phyloP scores from a whole-genome alignment of 2,329 filamentous ascomycete genomes.

The Fusarium mundagurra region DNA sequence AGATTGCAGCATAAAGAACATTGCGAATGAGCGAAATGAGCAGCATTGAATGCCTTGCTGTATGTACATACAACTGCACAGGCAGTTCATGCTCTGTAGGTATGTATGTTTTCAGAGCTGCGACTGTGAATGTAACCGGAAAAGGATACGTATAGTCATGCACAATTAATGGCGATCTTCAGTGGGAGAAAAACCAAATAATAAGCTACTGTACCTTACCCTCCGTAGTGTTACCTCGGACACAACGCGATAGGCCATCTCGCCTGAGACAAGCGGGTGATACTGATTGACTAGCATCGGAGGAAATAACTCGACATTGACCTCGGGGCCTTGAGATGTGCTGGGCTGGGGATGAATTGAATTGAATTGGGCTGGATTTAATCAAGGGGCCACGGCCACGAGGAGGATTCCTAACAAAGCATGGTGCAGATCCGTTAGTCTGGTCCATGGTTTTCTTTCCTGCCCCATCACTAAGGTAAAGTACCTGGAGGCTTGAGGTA shows the following conservation, averaged over 20 bases:
- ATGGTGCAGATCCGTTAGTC: slow-evolving; percentile 30
- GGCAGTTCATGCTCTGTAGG: not conserved
- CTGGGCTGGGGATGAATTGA: not conserved
- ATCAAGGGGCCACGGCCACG: slow-evolving; percentile 8
- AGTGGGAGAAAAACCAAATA: not conserved
- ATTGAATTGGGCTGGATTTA: not conserved
- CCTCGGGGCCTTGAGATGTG: not conserved
- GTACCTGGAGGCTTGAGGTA: not conserved
- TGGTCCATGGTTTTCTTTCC: slow-evolving; percentile 10
- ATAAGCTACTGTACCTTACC: not conserved
- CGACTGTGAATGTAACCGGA: not conserved
- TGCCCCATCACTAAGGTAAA: not conserved
- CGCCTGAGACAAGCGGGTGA: slow-evolving; percentile 23
- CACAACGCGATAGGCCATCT: not conserved
- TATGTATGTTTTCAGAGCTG: not conserved
- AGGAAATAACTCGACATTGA: slow-evolving; percentile 5
- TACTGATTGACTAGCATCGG: slow-evolving; percentile 11
- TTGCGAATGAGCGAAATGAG: not conserved
- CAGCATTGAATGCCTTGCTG: not conserved
- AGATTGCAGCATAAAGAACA: slow-evolving; percentile 2
- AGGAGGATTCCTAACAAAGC: slow-evolving; percentile 33
- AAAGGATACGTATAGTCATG: slow-evolving; percentile 1
- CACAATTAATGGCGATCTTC: slow-evolving; percentile 9
- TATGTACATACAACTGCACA: not conserved
- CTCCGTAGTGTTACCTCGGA: not conserved